A percentile compares a stretch with the other conserved stretches of the same genome.
phyloP scores from a whole-genome alignment of 2,329 filamentous ascomycete species.

The Verticillium zaregamsianum region DNA sequence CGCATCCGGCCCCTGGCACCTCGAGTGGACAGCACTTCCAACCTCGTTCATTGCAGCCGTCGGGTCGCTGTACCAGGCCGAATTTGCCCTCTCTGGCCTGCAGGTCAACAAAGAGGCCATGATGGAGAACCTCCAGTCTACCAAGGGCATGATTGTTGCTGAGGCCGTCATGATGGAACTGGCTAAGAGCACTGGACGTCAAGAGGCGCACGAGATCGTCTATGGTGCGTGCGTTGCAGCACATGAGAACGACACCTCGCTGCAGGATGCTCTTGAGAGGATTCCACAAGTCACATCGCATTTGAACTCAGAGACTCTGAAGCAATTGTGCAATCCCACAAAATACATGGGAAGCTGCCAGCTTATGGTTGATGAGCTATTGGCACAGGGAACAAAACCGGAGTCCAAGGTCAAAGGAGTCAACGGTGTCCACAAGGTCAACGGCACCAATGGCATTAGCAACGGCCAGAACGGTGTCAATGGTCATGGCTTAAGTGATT shows the following conservation, averaged over 20 bases:
- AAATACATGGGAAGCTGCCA: constrained; percentile 12
- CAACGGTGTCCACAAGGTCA: too few species aligned
- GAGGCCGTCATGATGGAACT: constrained; percentile 60
- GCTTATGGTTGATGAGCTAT: constrained; percentile 11
- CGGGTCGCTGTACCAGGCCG: constrained; percentile 48
- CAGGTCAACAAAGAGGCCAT: constrained; percentile 46
- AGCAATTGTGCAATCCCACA: constrained; percentile 17
- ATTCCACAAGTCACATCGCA: too few species aligned
- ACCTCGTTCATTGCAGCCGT: constrained; percentile 49
- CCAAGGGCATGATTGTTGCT: constrained; percentile 48
- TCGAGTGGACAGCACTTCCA: constrained; percentile 54
- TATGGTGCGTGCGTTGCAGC: constrained; percentile 49
- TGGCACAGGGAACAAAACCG: background rate
- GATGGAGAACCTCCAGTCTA: constrained; percentile 45
- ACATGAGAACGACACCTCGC: constrained; percentile 36
- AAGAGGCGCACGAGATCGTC: constrained; percentile 51
- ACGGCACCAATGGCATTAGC: too few species aligned
- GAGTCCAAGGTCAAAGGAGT: too few species aligned
- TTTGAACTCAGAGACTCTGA: too few species aligned
- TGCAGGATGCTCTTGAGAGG: constrained; percentile 30
- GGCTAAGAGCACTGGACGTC: constrained; percentile 46
- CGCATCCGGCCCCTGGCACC: constrained; percentile 54
- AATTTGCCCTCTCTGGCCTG: constrained; percentile 47
- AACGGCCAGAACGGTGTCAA: too few species aligned
- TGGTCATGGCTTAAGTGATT: too few species aligned